Base-by-base conservation (phyloP, 169 alveolate species). In the Eimeria necatrix region DNA sequence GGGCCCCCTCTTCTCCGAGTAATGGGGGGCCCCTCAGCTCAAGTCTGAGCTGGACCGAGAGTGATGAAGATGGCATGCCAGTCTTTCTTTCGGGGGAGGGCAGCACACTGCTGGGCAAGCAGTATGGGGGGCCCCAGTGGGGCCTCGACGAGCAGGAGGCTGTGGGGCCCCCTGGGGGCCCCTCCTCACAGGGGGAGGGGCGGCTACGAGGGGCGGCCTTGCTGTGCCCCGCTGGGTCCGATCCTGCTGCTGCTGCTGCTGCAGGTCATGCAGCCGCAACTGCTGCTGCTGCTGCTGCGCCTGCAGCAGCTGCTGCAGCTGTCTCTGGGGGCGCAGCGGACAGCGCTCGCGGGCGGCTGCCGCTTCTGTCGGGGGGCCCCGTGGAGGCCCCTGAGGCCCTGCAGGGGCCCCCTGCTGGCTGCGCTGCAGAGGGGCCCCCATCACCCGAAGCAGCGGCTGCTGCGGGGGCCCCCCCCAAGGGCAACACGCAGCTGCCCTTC, bases 11-110 rank as follows among this genome's bases (percentile, higher is more conserved):
- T 2, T 2, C 41, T 32, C 41, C 22, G 2, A 56, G 20, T 10
- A 56, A 56, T 10, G 68, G 68, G 68, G n/a, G 1, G 12, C n/a
- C 32, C 78, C 78, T 24, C 16, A 41, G 16, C 48, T 0, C 84
- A 10, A 76, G 87, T 26, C 10, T 32, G 20, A 32, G 49, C 26
- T 76, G 87, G 87, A 32, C 87, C 0, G 87, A 76, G 20, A 46
- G 59, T 3, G 87, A 76, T 9, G 87, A 76, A 5, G 87, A 76
- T 41, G 87, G 87, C 14, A 60, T 41, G 41, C 87, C 87, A 2
- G 87, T 76, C 24, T 46, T 76, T 26, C 87, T 76, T 14, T 76
- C 87, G 18, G 87, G 61, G 14, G 61, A 76, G 56, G 56, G 61
- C 41, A 76, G 87, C 26, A 26, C 61, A 20, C 46, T 46, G 46